A percentile compares a stretch with the other conserved stretches of the same genome.
These are phyloP conservation scores for Pseudogymnoascus sp. DNA, from an alignment of 2,329 filamentous ascomycete species.

Conservation along the genomic window DNA sequence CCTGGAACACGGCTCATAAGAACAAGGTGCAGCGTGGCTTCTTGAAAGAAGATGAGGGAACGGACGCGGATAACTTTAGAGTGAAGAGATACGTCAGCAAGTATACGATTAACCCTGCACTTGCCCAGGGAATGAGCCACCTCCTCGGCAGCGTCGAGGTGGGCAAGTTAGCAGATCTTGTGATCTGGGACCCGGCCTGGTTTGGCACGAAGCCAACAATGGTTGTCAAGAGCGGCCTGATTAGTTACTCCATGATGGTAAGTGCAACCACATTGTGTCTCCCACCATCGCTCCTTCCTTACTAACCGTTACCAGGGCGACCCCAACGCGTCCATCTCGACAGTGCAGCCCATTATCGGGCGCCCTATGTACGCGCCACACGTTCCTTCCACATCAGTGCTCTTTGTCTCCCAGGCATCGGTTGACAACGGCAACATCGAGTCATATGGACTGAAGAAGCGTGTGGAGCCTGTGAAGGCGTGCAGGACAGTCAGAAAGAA, in stretches of 20 bases:
- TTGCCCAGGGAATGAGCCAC: conserved; percentile 85
- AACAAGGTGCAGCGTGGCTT: conserved; percentile 79
- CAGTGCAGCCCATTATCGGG: conserved; percentile 73
- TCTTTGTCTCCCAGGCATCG: conserved; percentile 73
- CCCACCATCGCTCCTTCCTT: background rate
- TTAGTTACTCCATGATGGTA: conserved; percentile 78
- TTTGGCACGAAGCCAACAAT: conserved; percentile 80
- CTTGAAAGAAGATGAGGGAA: conserved; percentile 68
- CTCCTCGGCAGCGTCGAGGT: conserved; percentile 79
- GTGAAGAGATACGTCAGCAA: conserved; percentile 92
- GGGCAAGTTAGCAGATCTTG: conserved; percentile 82
- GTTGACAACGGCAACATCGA: conserved; percentile 58
- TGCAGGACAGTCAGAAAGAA: conserved; percentile 70
- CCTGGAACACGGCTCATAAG: conserved; percentile 97
- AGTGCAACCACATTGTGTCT: conserved; percentile 19
- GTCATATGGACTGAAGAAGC: conserved; percentile 69
- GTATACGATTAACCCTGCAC: conserved; percentile 90
- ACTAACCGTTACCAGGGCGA: conserved; percentile 49
- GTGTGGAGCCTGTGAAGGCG: conserved; percentile 68
- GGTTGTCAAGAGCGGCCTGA: conserved; percentile 82
- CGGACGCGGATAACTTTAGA: conserved; percentile 78
- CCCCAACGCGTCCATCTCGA: conserved; percentile 77
- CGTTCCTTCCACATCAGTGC: conserved; percentile 64
- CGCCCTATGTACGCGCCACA: conserved; percentile 78
- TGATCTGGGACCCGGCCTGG: conserved; percentile 75